These are phyloP conservation scores for Elsinoe australis DNA, from an alignment of 2,329 filamentous ascomycete genomes.

Conservation along the genomic window DNA sequence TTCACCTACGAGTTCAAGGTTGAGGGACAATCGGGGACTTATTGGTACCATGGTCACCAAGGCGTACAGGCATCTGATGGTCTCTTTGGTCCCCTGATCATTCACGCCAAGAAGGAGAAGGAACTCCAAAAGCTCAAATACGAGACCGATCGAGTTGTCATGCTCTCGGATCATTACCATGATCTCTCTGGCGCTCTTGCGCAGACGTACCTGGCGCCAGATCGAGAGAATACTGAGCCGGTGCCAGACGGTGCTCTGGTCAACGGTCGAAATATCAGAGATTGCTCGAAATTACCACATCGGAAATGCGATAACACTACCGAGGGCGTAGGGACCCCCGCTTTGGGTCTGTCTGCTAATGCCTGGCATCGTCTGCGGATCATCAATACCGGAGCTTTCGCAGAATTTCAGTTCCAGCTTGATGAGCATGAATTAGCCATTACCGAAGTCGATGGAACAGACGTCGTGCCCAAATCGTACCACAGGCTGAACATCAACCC, in stretches of 20 bases:
- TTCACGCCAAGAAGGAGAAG: slow-evolving; percentile 46
- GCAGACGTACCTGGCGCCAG: slow-evolving; percentile 46
- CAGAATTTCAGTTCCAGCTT: slow-evolving; percentile 58
- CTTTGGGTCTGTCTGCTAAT: slow-evolving; percentile 35
- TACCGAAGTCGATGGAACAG: slow-evolving; percentile 60
- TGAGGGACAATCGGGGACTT: slow-evolving; percentile 36
- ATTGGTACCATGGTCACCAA: slow-evolving; percentile 58
- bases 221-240: slow-evolving; percentile 50
- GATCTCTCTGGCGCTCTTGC: slow-evolving; percentile 44
- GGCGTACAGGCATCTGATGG: slow-evolving; percentile 54
- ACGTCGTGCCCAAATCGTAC: slow-evolving; percentile 49
- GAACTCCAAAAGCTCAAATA: slow-evolving; percentile 36
- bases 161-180: slow-evolving; percentile 63
- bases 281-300: slow-evolving; percentile 33
- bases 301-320: slow-evolving; percentile 32
- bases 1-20: slow-evolving; percentile 59
- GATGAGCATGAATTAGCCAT: slow-evolving; percentile 57
- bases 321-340: slow-evolving; percentile 25
- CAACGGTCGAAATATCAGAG: slow-evolving; percentile 34
- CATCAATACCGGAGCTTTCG: slow-evolving; percentile 57
- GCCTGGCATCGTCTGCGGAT: slow-evolving; percentile 53
- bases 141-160: slow-evolving; percentile 51
- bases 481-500: slow-evolving; percentile 56
- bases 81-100: slow-evolving; percentile 52
- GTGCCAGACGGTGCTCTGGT: slow-evolving; percentile 40